Evolutionary conservation across 176 grass and related monocot genomes (phyloP), one percentile per base, ranked within the genome.

Genomic region (Hordeum marinum): DNA sequence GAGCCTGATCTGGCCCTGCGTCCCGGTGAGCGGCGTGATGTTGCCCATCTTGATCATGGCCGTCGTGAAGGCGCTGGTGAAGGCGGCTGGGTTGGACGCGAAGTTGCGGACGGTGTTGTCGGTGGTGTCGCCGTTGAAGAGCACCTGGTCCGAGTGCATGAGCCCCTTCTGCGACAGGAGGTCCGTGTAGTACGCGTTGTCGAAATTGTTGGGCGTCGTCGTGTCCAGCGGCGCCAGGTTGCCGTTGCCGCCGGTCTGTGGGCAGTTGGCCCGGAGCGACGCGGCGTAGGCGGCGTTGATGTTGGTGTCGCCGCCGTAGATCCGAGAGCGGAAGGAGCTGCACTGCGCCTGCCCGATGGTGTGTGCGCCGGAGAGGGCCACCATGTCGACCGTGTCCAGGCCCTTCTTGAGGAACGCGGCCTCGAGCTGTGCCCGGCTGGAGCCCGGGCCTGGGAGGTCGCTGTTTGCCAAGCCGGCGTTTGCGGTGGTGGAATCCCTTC

Each of bases 311-410:
- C 14, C 13, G 11, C 1, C 40, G 92, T 94, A 92, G 84, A 94
- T 90, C 9, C 80, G 84, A 10, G 0, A 52, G 9, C 85, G 60
- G 75, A 83, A 94, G 68, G 9, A 80, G 8, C 2, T 7, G 87
- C 92, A 94, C 32, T 83, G 87, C 45, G 92, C 59, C 37, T 76
- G 78, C 0, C 93, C 93, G 41, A 92, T 80, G 62, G 93, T 94
- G 85, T 92, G 90, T 5, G 84, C 85, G 36, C 36, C 68, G 20
- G 21, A 83, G 36, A 83, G 81, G 11, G 81, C 68, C 27, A 42
- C 68, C 81, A 83, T 61, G 67, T 83, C 81, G 20, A 7, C 24
- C 10, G 37, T 17, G 71, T 5, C 5, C 0, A 84, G 40, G 37
- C 21, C 13, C 70, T 84, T 63, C 1, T 15, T 61, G 3, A 0